Evolutionary conservation across 176 grass and related monocot genomes (phyloP).

Genomic region (Urochloa ruziziensis): DNA sequence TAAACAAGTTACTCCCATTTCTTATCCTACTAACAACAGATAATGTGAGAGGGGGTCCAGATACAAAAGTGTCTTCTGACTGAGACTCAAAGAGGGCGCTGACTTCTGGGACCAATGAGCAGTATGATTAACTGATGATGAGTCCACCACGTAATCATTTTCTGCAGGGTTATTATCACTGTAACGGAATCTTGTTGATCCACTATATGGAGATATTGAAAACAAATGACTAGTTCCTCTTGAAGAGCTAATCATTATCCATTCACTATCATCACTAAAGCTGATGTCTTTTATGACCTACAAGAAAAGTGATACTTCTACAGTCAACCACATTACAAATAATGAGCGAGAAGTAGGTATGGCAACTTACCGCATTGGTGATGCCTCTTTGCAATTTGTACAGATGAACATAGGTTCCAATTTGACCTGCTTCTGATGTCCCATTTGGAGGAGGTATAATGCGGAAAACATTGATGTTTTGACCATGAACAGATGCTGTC

Average conservation of each 20-base stretch:
- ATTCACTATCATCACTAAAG: constrained; percentile 94
- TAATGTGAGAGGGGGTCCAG: constrained; percentile 62
- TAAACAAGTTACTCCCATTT: constrained; percentile 75
- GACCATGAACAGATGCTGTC: constrained; percentile 92
- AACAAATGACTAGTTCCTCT: constrained; percentile 91
- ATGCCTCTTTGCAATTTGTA: constrained; percentile 92
- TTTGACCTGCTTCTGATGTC: constrained; percentile 58
- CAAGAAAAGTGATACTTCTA: constrained; percentile 33
- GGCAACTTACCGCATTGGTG: constrained; percentile 73
- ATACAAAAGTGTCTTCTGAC: constrained; percentile 55
- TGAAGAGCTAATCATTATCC: constrained; percentile 99
- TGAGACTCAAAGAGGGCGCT: constrained; percentile 45
- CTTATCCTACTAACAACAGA: constrained; percentile 92
- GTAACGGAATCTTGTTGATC: constrained; percentile 50
- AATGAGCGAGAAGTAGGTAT: constrained; percentile 17
- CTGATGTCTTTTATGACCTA: constrained; percentile 99
- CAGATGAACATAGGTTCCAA: constrained; percentile 75
- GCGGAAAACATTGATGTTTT: constrained; percentile 85
- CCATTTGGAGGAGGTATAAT: constrained; percentile 68
- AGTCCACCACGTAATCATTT: constrained; percentile 44
- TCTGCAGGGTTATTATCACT: constrained; percentile 45
- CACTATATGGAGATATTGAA: constrained; percentile 70
- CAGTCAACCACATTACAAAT: constrained; percentile 18
- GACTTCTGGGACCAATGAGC: constrained; percentile 41
- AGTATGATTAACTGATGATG: constrained; percentile 38